Base-by-base conservation (phyloP, 163 green algal species). In the Scenedesmus sp. region DNA sequence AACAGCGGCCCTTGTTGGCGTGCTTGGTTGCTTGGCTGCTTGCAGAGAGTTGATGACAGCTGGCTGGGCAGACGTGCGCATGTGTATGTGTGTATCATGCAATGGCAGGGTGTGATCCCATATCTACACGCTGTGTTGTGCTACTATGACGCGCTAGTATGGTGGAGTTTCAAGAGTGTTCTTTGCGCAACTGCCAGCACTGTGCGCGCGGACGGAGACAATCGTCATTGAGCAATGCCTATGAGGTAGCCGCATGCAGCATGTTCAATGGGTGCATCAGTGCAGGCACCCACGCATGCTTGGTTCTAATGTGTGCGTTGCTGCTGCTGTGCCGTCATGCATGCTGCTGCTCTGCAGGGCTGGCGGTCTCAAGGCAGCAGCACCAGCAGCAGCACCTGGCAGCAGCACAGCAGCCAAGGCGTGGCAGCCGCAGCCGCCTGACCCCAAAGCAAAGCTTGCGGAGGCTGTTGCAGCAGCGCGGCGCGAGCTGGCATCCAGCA, bases 371-470 rank as follows among this genome's bases (percentile, higher is more conserved):
- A 54, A 46, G 57, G 82, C 83, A 56, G 83, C n/a, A 23, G 57
- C 59, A 57, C 56, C 83, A 54, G 54, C 82, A 66, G 84, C 84
- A 74, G 62, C 84, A 82, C 23, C 86, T 46, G 52, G 26, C 26
- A 67, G 26, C 26, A 59, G 77, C 56, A n/a, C n/a, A 18, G 79
- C 88, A 85, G 88, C 79, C 56, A 77, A 76, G 54, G 83, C 23
- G 59, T 59, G 23, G 60, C 52, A 54, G 85, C 64, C 56, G 26
- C 82, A 23, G 89, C 82, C 66, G 89, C 82, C 89, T 79, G 90
- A 93, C 79, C 87, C 84, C 18, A 94, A 91, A 34, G 55, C 88
- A 16, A 92, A 95, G 92, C 84, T 90, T 26, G 87, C 93, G 26
- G 94, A 95, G 26, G 81, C 90, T 55, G 81, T 92, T 1, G 91